These are phyloP conservation scores for Alisma plantagoaquatica DNA, from an alignment of 106 monocot species.

Conservation along the genomic window DNA sequence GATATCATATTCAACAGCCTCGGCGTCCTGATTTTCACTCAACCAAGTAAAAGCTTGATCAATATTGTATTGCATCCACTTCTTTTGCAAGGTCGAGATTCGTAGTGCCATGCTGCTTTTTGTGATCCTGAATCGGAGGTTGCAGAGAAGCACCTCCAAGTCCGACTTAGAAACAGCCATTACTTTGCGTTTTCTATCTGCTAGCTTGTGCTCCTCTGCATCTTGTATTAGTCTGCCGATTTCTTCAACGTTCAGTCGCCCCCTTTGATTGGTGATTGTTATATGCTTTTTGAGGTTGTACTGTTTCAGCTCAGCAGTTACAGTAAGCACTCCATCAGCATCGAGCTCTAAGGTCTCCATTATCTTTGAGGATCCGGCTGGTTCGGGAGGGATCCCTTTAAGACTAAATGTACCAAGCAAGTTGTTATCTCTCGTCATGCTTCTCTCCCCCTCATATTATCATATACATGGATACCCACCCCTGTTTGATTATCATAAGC, in stretches of 20 bases:
- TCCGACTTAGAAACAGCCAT: slow-evolving; percentile 46
- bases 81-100: no score
- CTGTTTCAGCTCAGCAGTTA: slow-evolving; percentile 47
- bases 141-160: slow-evolving; percentile 54
- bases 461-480: slow-evolving; percentile 42
- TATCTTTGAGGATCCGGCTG: slow-evolving; percentile 41
- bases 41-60: no score
- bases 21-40: no score
- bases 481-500: slow-evolving; percentile 42
- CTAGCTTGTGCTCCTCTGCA: slow-evolving; percentile 21
- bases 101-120: rapidly evolving
- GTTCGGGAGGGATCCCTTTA: slow-evolving; percentile 48
- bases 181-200: slow-evolving; percentile 19
- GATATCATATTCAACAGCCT: no score
- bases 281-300: slow-evolving; percentile 20
- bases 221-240: slow-evolving; percentile 5
- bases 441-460: slow-evolving; percentile 29
- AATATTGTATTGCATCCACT: no score
- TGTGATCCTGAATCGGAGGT: slow-evolving; percentile 15
- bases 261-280: slow-evolving; percentile 11
- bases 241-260: slow-evolving; percentile 14
- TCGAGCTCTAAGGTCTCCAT: slow-evolving; percentile 56
- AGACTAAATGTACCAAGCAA: slow-evolving; percentile 51
- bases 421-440: slow-evolving; percentile 22
- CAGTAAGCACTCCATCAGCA: slow-evolving; percentile 53